Evolutionary conservation across 257 asterid species (phyloP).

Genomic region (Capsicum baccatum): DNA sequence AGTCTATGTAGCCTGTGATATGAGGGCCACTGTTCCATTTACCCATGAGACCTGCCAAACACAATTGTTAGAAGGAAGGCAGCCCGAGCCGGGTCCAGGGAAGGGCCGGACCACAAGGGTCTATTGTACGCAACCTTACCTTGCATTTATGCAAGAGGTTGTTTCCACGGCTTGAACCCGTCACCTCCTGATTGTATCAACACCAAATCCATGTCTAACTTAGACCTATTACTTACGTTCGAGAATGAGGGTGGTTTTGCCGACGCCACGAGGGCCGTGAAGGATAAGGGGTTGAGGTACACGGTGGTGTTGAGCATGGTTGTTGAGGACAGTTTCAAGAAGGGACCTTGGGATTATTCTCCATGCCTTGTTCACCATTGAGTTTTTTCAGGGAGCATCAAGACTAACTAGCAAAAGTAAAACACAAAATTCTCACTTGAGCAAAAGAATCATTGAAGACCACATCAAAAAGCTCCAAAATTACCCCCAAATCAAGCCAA

Average conservation of each 20-base stretch:
- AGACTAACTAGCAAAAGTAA: background rate
- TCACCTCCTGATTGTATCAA: background rate
- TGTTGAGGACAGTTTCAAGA: conserved; percentile 83
- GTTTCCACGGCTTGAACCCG: too few relatives aligned
- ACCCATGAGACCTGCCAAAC: conserved; percentile 67
- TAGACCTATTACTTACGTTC: conserved; percentile 56
- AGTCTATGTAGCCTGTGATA: conserved; percentile 84
- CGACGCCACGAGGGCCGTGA: conserved; percentile 98
- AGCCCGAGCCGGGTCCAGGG: too few relatives aligned
- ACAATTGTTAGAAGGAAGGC: too few relatives aligned
- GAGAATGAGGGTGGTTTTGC: conserved; percentile 94
- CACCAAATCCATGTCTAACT: conserved; percentile 4
- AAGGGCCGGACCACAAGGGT: too few relatives aligned
- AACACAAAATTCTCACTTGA: background rate
- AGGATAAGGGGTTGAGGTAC: conserved; percentile 93
- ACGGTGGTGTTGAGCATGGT: conserved; percentile 91
- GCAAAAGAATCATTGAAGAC: conserved; percentile 42
- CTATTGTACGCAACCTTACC: too few relatives aligned
- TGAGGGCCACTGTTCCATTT: conserved; percentile 96
- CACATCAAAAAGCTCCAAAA: conserved; percentile 45
- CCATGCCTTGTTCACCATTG: conserved; percentile 80
- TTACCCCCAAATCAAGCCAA: conserved; percentile 34
- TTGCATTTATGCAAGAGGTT: too few relatives aligned
- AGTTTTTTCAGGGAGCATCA: background rate
- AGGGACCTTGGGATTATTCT: conserved; percentile 85